Evolutionary conservation across 1,139 yeast species (phyloP), one percentile per base, ranked within the genome.

Genomic region (Suhomyces wounanorum): DNA sequence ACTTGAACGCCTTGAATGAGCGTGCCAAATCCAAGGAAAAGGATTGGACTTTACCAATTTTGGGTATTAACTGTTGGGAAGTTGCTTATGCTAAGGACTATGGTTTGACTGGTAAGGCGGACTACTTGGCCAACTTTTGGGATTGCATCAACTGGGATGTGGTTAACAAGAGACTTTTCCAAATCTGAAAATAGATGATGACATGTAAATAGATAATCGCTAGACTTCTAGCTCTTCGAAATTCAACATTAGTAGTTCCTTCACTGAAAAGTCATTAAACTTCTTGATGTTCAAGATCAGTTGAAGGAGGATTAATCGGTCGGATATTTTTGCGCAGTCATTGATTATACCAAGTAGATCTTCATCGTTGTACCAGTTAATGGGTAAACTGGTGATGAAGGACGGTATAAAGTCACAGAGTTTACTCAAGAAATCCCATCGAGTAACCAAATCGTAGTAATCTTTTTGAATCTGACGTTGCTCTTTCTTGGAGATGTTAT

Each of bases 1-100:
- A 69, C 49, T 71, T 85, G 59, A 70, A 74, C 42, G 68, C 73
- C 47, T 69, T 84, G 52, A 77, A 78, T 53, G 73, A 75, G 53
- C 69, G 77, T 45, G 79, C 83, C 11, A 65, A 65, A 14, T 60
- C 62, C 25, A 73, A 75, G 44, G 79, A 76, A 46, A 78, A 77
- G 64, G 95, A 88, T 69, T 85, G 82, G 75, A 80, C 85, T 40
- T 75, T 92, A 60, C 97, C 97, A 8, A 70, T 94, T 46, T 77
- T 94, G 58, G 89, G 86, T 48, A 77, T 91, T 59, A 89, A 85
- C 67, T 78, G 88, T 58, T 92, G 98, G 97, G 96, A 92, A 66
- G 82, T 84, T 58, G 90, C 97, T 21, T 94, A 85, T 68, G 63
- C 90, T 49, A 71, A 80, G 18, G 99, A 94, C 68, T 94, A 85